phyloP scores from a whole-genome alignment of 2,329 filamentous ascomycete species.

The Paradendryphiella salina region DNA sequence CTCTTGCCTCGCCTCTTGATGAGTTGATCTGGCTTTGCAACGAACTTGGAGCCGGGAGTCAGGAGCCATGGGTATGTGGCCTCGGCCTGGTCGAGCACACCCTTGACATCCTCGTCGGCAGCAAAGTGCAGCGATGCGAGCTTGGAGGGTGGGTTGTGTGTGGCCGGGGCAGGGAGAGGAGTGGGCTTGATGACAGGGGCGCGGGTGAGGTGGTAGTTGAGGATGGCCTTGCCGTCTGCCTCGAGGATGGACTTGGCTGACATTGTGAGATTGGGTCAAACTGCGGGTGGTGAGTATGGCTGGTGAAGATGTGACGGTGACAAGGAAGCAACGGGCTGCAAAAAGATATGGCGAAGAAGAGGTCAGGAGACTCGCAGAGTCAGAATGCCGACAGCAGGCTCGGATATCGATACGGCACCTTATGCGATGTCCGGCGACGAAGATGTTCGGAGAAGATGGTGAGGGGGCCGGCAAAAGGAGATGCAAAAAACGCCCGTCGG shows the following conservation, averaged over 20 bases:
- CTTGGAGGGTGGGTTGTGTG: constrained; percentile 90
- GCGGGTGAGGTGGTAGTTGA: constrained; percentile 99
- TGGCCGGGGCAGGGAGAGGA: constrained; percentile 79
- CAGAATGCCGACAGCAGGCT: constrained; percentile 14
- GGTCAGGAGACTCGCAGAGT: constrained; percentile 12
- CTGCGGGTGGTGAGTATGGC: constrained; percentile 33
- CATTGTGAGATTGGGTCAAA: constrained; percentile 60
- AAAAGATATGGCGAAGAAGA: constrained; percentile 15
- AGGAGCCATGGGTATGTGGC: constrained; percentile 96
- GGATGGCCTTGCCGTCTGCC: constrained; percentile 99
- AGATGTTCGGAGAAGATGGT: constrained; percentile 21
- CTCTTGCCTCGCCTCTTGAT: constrained; percentile 99
- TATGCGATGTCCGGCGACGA: constrained; percentile 26
- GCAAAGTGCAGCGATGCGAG: constrained; percentile 92
- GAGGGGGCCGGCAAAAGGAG: constrained; percentile 27
- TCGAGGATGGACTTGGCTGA: constrained; percentile 97
- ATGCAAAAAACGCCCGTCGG: constrained; percentile 10
- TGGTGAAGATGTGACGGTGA: constrained; percentile 15
- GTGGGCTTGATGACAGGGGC: constrained; percentile 97
- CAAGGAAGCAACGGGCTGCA: constrained; percentile 19
- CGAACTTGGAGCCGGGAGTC: constrained; percentile 80
- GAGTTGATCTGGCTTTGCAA: constrained; percentile 98
- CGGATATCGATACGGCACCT: constrained; percentile 22
- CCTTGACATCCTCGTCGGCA: constrained; percentile 79
- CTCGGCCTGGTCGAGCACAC: constrained; percentile 93